These are phyloP conservation scores for Colletotrichum acutatum DNA, from an alignment of 2,329 filamentous ascomycete genomes.

Conservation along the genomic window DNA sequence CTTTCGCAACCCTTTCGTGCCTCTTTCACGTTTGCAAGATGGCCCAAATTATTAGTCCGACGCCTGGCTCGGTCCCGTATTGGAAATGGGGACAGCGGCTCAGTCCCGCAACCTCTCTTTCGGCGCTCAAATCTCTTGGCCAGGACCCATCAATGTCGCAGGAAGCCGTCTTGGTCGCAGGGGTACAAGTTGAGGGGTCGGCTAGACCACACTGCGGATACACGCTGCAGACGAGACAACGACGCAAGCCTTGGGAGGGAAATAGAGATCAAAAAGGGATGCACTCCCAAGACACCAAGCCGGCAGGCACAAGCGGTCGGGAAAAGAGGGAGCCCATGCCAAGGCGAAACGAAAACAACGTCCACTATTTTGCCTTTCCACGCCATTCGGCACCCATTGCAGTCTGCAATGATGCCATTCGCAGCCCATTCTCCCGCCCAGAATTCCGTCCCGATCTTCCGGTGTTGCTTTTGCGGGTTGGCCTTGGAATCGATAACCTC, in stretches of 20 bases:
- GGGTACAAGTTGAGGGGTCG: conserved; percentile 9
- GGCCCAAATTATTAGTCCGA: background rate
- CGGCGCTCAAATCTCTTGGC: conserved; percentile 33
- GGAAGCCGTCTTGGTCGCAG: conserved; percentile 25
- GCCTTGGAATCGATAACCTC: conserved; percentile 3
- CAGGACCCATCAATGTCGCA: conserved; percentile 23
- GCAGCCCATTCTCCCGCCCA: conserved; percentile 12
- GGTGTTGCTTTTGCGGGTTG: background rate
- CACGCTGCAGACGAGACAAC: conserved; percentile 13
- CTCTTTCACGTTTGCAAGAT: background rate
- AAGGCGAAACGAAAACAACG: conserved; percentile 20
- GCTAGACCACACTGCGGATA: background rate
- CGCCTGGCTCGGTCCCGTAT: background rate
- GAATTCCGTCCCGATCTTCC: conserved; percentile 15
- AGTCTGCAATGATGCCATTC: conserved; percentile 21
- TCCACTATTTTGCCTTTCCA: conserved; percentile 16
- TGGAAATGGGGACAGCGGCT: conserved; percentile 13
- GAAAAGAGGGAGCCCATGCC: conserved; percentile 35
- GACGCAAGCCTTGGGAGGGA: conserved; percentile 4
- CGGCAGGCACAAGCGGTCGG: conserved; percentile 33
- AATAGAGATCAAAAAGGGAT: background rate
- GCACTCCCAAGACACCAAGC: conserved; percentile 33
- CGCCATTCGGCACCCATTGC: background rate
- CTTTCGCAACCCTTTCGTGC: background rate
- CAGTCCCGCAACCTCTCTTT: conserved; percentile 11